These are phyloP conservation scores for Trypanosoma caninum DNA, from an alignment of 208 protist species.

Conservation along the genomic window DNA sequence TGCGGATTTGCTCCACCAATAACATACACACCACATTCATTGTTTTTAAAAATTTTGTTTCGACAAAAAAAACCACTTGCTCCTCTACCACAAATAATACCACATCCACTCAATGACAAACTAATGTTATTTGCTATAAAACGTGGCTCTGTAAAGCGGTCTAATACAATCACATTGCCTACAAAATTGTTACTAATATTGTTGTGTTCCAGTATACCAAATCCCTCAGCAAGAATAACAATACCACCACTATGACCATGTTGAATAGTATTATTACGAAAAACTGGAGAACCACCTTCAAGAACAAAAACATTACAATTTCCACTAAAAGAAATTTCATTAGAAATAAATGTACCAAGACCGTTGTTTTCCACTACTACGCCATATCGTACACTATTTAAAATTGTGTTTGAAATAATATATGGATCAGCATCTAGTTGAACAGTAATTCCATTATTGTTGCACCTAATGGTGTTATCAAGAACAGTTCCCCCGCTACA, in stretches of 20 bases:
- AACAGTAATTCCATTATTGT: conserved; percentile 68
- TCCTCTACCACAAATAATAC: conserved; percentile 48
- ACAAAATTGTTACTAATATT: conserved; percentile 54
- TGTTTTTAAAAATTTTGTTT: conserved; percentile 74
- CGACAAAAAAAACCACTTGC: conserved; percentile 38
- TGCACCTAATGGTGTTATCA: conserved; percentile 47
- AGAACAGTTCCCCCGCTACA: conserved; percentile 59
- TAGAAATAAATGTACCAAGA: conserved; percentile 64
- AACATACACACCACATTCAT: conserved; percentile 65
- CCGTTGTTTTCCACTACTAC: conserved; percentile 69
- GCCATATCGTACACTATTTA: conserved; percentile 33
- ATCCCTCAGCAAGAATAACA: conserved; percentile 56
- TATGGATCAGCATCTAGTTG: conserved; percentile 79
- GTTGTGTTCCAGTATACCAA: conserved; percentile 72
- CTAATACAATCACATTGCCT: conserved; percentile 66
- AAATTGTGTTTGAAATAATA: conserved; percentile 57
- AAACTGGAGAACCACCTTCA: conserved; percentile 57
- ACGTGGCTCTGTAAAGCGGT: conserved; percentile 45
- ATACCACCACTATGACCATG: conserved; percentile 57
- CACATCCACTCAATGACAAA: conserved; percentile 46
- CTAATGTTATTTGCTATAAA: conserved; percentile 54
- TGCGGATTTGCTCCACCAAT: conserved; percentile 37
- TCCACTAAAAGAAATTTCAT: conserved; percentile 49
- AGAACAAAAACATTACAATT: conserved; percentile 58
- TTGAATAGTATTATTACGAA: conserved; percentile 70